phyloP scores from a whole-genome alignment of 768 basidiomycete species.

The Phylloporus arenicola region DNA sequence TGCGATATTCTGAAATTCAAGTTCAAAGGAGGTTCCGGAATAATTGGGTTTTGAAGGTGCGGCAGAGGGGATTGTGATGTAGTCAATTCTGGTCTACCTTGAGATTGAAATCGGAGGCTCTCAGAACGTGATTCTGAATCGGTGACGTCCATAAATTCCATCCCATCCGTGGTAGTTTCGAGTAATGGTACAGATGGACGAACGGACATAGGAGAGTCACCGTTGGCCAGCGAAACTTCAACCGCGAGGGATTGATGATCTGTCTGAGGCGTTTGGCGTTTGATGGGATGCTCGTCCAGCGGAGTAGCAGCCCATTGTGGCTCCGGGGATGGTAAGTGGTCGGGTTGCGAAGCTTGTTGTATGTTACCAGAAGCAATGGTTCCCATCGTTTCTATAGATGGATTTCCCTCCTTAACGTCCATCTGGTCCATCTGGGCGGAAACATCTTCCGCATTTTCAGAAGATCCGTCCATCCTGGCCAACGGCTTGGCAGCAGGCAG shows the following conservation, averaged over 20 bases:
- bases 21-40: conserved; percentile 16
- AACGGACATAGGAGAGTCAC: background rate
- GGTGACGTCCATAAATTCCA: conserved; percentile 1
- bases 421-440: conserved; percentile 3
- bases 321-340: background rate
- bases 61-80: conserved; percentile 2
- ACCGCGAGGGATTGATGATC: background rate
- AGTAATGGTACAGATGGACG: background rate
- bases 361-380: background rate
- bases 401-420: conserved; percentile 1
- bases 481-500: background rate
- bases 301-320: background rate
- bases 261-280: background rate
- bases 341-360: background rate
- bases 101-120: background rate
- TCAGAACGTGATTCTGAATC: background rate
- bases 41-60: conserved; percentile 1
- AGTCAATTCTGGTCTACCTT: background rate
- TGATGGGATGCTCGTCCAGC: background rate
- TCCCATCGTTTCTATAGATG: background rate
- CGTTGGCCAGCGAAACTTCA: background rate
- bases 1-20: conserved; percentile 14
- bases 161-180: background rate
- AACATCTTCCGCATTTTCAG: background rate
- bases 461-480: background rate